Evolutionary conservation across 176 grass and related monocot species (phyloP).

Genomic region (Aegilops longissima): DNA sequence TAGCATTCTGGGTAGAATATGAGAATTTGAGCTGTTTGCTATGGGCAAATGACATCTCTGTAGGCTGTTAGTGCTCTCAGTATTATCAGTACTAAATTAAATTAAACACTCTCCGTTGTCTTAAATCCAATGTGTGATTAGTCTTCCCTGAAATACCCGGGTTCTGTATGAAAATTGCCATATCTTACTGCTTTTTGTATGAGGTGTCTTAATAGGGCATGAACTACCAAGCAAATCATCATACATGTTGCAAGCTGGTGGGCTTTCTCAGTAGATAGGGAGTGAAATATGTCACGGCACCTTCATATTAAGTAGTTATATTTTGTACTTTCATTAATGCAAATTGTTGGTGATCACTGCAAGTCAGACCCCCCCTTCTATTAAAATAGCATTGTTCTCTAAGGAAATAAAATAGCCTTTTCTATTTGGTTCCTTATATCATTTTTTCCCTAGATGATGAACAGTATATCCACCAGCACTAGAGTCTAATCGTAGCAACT

Average conservation of each 20-base stretch:
- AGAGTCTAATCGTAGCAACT: slow-evolving; percentile 42
- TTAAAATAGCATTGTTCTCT: background rate
- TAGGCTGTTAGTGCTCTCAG: background rate
- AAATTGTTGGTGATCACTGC: background rate
- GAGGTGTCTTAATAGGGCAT: background rate
- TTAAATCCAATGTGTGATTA: background rate
- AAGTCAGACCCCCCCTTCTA: background rate
- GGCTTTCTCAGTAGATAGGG: background rate
- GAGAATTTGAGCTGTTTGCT: background rate
- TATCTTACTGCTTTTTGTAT: background rate
- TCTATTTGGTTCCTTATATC: slow-evolving; percentile 3
- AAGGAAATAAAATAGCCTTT: background rate
- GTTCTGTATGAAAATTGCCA: background rate
- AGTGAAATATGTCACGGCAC: background rate
- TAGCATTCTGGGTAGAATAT: background rate
- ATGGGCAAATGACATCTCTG: background rate
- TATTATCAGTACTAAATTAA: background rate
- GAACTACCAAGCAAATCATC: background rate
- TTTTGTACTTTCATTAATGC: background rate
- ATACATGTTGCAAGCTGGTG: background rate
- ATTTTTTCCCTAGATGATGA: slow-evolving; percentile 50
- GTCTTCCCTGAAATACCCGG: background rate
- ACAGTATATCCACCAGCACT: slow-evolving; percentile 48
- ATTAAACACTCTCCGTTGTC: background rate
- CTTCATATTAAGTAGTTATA: background rate